Percentiles rank a stretch among this genome's conserved stretches.
These are phyloP conservation scores for Aspergillus sp. DNA, from an alignment of 2,329 filamentous ascomycete genomes.

Conservation along the genomic window DNA sequence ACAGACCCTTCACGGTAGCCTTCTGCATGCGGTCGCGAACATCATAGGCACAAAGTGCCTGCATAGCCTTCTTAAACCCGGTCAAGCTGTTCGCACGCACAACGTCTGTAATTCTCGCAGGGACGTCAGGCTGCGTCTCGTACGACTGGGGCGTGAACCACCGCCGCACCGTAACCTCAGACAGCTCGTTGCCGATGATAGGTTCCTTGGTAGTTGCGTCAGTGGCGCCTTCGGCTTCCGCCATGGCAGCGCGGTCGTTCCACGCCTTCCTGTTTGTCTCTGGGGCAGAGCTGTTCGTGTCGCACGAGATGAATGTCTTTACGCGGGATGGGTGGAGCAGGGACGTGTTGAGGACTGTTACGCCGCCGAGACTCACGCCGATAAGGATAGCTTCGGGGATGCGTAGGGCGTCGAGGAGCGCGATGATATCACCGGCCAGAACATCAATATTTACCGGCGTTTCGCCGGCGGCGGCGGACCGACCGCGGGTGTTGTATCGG, in stretches of 20 bases:
- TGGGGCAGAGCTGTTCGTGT: slow-evolving; percentile 74
- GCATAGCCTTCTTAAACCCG: slow-evolving; percentile 79
- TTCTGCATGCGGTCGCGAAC: slow-evolving; percentile 45
- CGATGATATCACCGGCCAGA: slow-evolving; percentile 66
- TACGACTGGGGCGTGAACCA: slow-evolving; percentile 71
- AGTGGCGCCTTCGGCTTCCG: slow-evolving; percentile 54
- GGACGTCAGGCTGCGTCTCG: slow-evolving; percentile 51
- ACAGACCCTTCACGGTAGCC: slow-evolving; percentile 50
- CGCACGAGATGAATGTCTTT: slow-evolving; percentile 67
- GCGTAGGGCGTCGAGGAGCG: slow-evolving; percentile 67
- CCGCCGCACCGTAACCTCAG: slow-evolving; percentile 67
- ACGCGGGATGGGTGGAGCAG: slow-evolving; percentile 64
- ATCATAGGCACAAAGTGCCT: slow-evolving; percentile 57
- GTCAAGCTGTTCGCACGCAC: slow-evolving; percentile 68
- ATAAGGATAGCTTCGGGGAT: slow-evolving; percentile 68
- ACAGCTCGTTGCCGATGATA: slow-evolving; percentile 64
- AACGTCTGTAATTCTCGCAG: slow-evolving; percentile 64
- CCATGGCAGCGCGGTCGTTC: slow-evolving; percentile 71
- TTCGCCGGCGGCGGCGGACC: slow-evolving; percentile 45
- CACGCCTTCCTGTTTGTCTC: slow-evolving; percentile 75
- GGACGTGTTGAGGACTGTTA: slow-evolving; percentile 71
- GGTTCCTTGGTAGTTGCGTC: slow-evolving; percentile 43
- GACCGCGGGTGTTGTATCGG: slow-evolving; percentile 75
- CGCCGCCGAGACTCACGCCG: slow-evolving; percentile 80
- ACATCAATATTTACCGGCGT: slow-evolving; percentile 61